These are phyloP conservation scores for Reticulascus tulasneorum DNA, from an alignment of 2,329 filamentous ascomycete species.

Conservation along the genomic window DNA sequence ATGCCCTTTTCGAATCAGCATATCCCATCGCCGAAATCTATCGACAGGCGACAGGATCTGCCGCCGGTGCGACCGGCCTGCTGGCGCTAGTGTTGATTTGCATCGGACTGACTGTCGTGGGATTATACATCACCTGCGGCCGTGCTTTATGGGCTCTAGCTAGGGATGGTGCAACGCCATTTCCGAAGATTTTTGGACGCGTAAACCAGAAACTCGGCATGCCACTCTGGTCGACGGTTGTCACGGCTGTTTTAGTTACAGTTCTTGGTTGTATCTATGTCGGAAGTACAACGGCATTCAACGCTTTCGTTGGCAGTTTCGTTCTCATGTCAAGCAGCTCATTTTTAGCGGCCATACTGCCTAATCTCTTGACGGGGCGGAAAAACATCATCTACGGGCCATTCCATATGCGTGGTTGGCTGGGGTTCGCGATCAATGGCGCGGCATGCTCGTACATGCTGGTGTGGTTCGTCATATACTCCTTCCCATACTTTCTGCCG, in stretches of 20 bases:
- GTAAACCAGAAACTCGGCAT: constrained; percentile 26
- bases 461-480: constrained; percentile 61
- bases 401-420: constrained; percentile 47
- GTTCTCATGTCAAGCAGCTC: constrained; percentile 40
- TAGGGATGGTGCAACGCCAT: constrained; percentile 33
- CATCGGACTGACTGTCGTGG: constrained; percentile 30
- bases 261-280: constrained; percentile 62
- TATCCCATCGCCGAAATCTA: constrained; percentile 68
- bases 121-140: constrained; percentile 33
- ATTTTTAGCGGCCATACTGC: constrained; percentile 61
- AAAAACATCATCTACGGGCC: constrained; percentile 44
- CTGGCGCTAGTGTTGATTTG: constrained; percentile 36
- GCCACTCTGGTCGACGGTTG: constrained; percentile 44
- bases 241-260: constrained; percentile 39
- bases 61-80: constrained; percentile 46
- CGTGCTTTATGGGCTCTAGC: constrained; percentile 37
- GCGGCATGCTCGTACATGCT: constrained; percentile 54
- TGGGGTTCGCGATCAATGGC: constrained; percentile 48
- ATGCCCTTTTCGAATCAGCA: constrained; percentile 43
- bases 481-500: constrained; percentile 49
- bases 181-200: constrained; percentile 22
- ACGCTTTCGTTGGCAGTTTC: constrained; percentile 56
- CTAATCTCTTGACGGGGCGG: constrained; percentile 43
- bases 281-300: constrained; percentile 62
- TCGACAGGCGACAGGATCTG: constrained; percentile 50